These are phyloP conservation scores for Lactarius hengduanensis DNA, from an alignment of 768 basidiomycete genomes.

Conservation along the genomic window DNA sequence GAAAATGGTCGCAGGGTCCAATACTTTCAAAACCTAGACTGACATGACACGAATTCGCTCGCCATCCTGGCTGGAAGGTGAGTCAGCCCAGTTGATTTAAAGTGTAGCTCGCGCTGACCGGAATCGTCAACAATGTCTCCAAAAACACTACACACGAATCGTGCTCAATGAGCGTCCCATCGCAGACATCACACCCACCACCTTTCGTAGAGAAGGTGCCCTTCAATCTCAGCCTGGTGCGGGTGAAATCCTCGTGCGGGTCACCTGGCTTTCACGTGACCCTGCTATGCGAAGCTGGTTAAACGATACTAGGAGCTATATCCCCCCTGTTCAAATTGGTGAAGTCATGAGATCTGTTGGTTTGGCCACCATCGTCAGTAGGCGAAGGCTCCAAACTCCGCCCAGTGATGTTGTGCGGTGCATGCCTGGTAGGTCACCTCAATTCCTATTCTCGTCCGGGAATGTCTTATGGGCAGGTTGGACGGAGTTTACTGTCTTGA, in stretches of 20 bases:
- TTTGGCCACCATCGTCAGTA: constrained; percentile 63
- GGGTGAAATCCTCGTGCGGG: constrained; percentile 66
- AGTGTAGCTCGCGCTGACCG: neutral
- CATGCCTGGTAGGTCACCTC: constrained; percentile 52
- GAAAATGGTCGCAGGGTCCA: too few species aligned
- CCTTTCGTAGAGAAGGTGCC: constrained; percentile 65
- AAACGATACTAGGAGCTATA: constrained; percentile 66
- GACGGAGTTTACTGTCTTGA: constrained; percentile 69
- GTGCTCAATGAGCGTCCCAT: constrained; percentile 75
- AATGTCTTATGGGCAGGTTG: constrained; percentile 49
- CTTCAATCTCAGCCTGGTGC: constrained; percentile 51
- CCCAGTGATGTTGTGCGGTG: constrained; percentile 67
- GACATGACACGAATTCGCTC: neutral
- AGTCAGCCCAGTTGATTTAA: neutral
- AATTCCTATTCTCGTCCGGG: neutral
- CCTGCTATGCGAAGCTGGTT: constrained; percentile 89
- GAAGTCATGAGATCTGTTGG: constrained; percentile 68
- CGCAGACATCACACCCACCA: constrained; percentile 64
- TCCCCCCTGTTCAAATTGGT: constrained; percentile 45
- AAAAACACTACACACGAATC: constrained; percentile 55
- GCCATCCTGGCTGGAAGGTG: too few species aligned
- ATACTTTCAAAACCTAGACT: too few species aligned
- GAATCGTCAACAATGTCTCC: constrained; percentile 18
- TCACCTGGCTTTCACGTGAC: constrained; percentile 78
- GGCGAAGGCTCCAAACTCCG: constrained; percentile 53